A percentile compares a stretch with the other conserved stretches of the same genome.
These are phyloP conservation scores for Periconia digitata DNA, from an alignment of 2,329 filamentous ascomycete genomes.

Conservation along the genomic window DNA sequence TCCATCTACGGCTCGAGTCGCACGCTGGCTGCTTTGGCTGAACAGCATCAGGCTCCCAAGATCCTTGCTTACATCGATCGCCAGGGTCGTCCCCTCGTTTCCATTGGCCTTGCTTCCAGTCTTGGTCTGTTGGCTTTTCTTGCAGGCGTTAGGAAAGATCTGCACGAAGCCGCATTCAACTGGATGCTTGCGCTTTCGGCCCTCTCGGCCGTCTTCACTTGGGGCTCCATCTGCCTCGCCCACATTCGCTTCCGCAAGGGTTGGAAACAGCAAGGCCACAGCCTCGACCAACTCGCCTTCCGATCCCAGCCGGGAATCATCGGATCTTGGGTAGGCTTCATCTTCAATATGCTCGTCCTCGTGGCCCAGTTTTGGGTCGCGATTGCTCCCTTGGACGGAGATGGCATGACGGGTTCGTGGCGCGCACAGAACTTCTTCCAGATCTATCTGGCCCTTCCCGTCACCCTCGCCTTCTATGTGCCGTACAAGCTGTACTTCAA, in stretches of 20 bases:
- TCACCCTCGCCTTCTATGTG: slow-evolving; percentile 68
- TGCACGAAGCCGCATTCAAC: slow-evolving; percentile 54
- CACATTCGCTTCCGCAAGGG: slow-evolving; percentile 79
- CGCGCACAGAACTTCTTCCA: slow-evolving; percentile 71
- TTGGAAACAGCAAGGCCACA: slow-evolving; percentile 63
- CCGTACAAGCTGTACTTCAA: slow-evolving; percentile 74
- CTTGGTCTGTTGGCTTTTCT: slow-evolving; percentile 64
- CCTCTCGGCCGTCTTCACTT: slow-evolving; percentile 75
- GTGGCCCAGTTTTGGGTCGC: slow-evolving; percentile 87
- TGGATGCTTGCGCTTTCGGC: slow-evolving; percentile 73
- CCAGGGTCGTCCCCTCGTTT: slow-evolving; percentile 60
- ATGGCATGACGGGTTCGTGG: slow-evolving; percentile 45
- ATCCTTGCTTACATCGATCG: slow-evolving; percentile 64
- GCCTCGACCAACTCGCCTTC: slow-evolving; percentile 79
- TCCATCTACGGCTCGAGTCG: slow-evolving; percentile 89
- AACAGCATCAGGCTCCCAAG: slow-evolving; percentile 65
- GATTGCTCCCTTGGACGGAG: slow-evolving; percentile 70
- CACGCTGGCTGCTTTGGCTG: slow-evolving; percentile 84
- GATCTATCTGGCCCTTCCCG: slow-evolving; percentile 69
- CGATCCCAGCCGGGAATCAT: slow-evolving; percentile 73
- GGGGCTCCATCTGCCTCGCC: slow-evolving; percentile 82
- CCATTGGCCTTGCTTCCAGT: slow-evolving; percentile 55
- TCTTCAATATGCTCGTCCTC: slow-evolving; percentile 74
- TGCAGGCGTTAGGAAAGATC: slow-evolving; percentile 45
- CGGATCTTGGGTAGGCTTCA: slow-evolving; percentile 79